Evolutionary conservation across 768 basidiomycete genomes (phyloP).

Genomic region (Agaricus bisporus): DNA sequence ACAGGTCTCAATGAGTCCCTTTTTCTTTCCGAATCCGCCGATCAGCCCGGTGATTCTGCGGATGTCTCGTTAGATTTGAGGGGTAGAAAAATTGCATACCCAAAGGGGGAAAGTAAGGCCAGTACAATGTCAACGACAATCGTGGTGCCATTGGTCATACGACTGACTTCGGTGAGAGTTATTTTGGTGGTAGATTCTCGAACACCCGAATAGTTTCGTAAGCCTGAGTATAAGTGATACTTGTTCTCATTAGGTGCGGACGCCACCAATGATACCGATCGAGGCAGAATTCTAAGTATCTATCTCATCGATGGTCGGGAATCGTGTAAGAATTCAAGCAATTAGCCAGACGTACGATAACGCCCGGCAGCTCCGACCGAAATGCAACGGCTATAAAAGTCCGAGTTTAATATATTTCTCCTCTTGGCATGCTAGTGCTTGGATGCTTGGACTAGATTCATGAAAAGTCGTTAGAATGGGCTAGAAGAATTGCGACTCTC

Average conservation of each 20-base stretch:
- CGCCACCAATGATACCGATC: slow-evolving; percentile 40
- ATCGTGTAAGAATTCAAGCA: neutral
- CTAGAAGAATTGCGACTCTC: slow-evolving; percentile 20
- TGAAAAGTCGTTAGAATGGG: slow-evolving; percentile 14
- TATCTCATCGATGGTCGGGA: neutral
- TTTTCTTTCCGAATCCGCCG: slow-evolving; percentile 35
- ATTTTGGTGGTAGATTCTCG: neutral
- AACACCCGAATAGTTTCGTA: neutral
- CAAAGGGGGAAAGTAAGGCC: slow-evolving; percentile 37
- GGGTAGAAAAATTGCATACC: slow-evolving; percentile 22
- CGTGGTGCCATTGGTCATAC: slow-evolving; percentile 34
- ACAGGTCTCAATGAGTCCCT: slow-evolving; percentile 35
- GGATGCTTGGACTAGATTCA: slow-evolving; percentile 4
- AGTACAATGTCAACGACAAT: slow-evolving; percentile 35
- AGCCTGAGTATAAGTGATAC: too few relatives aligned
- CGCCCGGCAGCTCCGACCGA: slow-evolving; percentile 38
- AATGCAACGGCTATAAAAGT: slow-evolving; percentile 44
- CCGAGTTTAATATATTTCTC: slow-evolving; percentile 23
- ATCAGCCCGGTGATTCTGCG: slow-evolving; percentile 19
- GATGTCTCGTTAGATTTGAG: neutral
- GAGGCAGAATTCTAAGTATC: slow-evolving; percentile 30
- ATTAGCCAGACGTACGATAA: slow-evolving; percentile 28
- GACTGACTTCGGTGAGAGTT: slow-evolving; percentile 25
- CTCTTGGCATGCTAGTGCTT: slow-evolving; percentile 16
- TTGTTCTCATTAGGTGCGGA: slow-evolving; percentile 23